Evolutionary conservation across 2,329 filamentous ascomycete genomes (phyloP).

Genomic region (Colletotrichum filicis): DNA sequence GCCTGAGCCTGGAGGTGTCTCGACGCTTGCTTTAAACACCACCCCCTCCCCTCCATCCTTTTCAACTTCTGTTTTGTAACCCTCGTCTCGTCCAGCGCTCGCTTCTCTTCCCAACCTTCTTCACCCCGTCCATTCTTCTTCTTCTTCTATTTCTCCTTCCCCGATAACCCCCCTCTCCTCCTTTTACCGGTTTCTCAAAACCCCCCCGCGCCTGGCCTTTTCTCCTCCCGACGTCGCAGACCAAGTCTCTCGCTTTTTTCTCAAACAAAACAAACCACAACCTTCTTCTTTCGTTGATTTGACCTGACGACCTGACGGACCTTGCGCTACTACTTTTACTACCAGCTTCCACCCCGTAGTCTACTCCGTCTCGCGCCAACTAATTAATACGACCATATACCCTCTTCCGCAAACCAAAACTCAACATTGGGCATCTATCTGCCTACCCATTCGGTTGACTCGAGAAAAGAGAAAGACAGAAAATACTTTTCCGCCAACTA

Average conservation of each 20-base stretch:
- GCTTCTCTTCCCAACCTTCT: slow-evolving; percentile 25
- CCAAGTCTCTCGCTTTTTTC: slow-evolving; percentile 28
- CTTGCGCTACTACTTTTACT: neutral
- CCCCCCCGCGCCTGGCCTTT: slow-evolving; percentile 27
- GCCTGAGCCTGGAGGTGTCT: neutral
- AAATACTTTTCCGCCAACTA: neutral
- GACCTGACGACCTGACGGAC: slow-evolving; percentile 10
- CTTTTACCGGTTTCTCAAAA: slow-evolving; percentile 15
- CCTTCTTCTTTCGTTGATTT: slow-evolving; percentile 13
- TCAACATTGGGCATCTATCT: neutral
- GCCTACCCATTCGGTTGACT: neutral
- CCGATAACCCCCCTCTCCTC: slow-evolving; percentile 7
- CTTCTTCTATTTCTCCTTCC: slow-evolving; percentile 19
- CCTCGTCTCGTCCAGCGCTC: slow-evolving; percentile 30
- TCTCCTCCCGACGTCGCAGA: slow-evolving; percentile 29
- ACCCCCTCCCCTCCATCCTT: slow-evolving; percentile 30
- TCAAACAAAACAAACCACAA: slow-evolving; percentile 6
- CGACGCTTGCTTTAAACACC: slow-evolving; percentile 31
- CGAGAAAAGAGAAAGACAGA: neutral
- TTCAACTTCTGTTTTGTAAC: slow-evolving; percentile 15
- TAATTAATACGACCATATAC: slow-evolving; percentile 26
- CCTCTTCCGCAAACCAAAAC: neutral
- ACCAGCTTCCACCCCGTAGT: neutral
- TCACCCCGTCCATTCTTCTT: slow-evolving; percentile 7
- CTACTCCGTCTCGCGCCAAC: neutral